Conservation (phyloP, 2,329 filamentous ascomycete genomes). For the Diplodia intermedia region DNA sequence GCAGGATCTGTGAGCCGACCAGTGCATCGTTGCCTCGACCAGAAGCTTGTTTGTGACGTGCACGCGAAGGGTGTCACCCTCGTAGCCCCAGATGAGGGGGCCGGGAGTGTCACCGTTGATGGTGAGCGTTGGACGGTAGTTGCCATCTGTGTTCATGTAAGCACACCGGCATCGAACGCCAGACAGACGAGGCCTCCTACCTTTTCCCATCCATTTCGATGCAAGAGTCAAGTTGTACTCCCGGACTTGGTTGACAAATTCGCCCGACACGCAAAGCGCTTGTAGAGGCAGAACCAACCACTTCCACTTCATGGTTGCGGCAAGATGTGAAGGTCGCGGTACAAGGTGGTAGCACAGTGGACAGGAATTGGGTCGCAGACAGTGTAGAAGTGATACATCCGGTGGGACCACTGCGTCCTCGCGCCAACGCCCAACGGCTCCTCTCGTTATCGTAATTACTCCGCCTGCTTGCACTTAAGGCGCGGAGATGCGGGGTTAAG, state of each 20-base stretch:
- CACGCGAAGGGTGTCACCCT: constrained; percentile 13
- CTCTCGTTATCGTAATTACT: neutral
- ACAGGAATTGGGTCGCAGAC: neutral
- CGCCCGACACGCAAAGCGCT: neutral
- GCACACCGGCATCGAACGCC: neutral
- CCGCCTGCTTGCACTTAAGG: neutral
- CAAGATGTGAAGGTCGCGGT: neutral
- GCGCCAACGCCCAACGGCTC: neutral
- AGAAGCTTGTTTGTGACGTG: constrained; percentile 57
- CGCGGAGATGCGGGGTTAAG: neutral
- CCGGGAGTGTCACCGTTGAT: constrained; percentile 9
- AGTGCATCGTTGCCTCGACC: constrained; percentile 59
- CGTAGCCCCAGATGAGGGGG: constrained; percentile 13
- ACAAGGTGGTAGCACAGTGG: neutral
- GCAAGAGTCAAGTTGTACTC: constrained; percentile 11
- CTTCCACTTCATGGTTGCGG: neutral
- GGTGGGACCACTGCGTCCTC: neutral
- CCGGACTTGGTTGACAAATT: constrained; percentile 3
- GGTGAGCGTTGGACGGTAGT: constrained; percentile 9
- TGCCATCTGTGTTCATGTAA: neutral
- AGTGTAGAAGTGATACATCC: neutral
- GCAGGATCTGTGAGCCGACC: constrained; percentile 46
- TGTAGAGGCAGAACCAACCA: neutral
- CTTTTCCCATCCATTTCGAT: constrained; percentile 10
- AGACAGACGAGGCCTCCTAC: neutral